phyloP scores from a whole-genome alignment of 1,284 basidiomycete species.

The Ustilago bromivora region DNA sequence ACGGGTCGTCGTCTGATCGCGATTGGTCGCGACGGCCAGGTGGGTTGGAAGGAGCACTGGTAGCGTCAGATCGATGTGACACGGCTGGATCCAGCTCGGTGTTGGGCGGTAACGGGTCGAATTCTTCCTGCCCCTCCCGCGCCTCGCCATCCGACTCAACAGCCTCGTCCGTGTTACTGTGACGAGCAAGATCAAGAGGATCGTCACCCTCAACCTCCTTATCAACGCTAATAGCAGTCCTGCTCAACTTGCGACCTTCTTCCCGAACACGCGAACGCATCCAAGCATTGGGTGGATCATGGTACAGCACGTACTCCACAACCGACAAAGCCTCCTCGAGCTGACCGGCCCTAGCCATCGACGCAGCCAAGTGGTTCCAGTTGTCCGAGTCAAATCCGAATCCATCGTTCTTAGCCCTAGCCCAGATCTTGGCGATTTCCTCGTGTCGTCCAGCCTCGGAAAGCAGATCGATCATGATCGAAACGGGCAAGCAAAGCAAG shows the following conservation, averaged over 20 bases:
- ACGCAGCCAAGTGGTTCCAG: conserved; percentile 87
- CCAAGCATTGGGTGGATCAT: conserved; percentile 34
- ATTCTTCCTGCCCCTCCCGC: conserved; percentile 5
- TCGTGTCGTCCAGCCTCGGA: conserved; percentile 73
- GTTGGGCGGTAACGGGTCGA: conserved; percentile 22
- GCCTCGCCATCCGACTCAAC: neutral
- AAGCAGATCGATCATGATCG: conserved; percentile 81
- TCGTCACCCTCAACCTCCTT: neutral
- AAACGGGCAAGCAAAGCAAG: conserved; percentile 81
- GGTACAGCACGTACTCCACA: conserved; percentile 79
- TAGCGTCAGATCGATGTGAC: conserved; percentile 23
- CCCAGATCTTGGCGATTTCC: conserved; percentile 80
- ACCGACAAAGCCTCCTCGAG: conserved; percentile 84
- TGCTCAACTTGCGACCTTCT: neutral
- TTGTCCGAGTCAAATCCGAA: conserved; percentile 89
- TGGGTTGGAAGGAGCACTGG: conserved; percentile 17
- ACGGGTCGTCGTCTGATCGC: conserved; percentile 35
- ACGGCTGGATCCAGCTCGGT: conserved; percentile 18
- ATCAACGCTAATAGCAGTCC: neutral
- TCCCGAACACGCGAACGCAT: conserved; percentile 8
- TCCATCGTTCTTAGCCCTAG: conserved; percentile 76
- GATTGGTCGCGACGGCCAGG: conserved; percentile 34
- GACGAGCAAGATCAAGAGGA: neutral
- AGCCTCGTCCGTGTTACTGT: conserved; percentile 5
- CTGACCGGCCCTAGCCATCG: conserved; percentile 83